phyloP scores from a whole-genome alignment of 2,329 filamentous ascomycete species.

The Xylaria sp. region DNA sequence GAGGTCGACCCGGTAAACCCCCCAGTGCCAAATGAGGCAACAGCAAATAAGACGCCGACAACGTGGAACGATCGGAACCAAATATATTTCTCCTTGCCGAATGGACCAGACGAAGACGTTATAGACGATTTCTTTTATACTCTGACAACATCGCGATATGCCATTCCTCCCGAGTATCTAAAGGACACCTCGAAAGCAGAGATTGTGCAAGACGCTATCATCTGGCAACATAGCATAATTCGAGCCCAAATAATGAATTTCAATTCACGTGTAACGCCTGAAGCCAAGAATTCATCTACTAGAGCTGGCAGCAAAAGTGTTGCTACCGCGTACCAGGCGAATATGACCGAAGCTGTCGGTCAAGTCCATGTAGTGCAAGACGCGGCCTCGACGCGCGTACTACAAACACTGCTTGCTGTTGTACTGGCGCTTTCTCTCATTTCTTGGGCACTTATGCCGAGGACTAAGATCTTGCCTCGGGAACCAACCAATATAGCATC shows the following conservation, averaged over 20 bases:
- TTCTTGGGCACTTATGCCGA: constrained; percentile 1
- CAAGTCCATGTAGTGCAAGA: constrained; percentile 10
- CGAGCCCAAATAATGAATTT: background rate
- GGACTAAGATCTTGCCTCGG: constrained; percentile 5
- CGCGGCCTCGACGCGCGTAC: constrained; percentile 3
- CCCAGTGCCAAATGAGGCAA: background rate
- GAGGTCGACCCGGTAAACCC: background rate
- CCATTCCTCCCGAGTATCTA: background rate
- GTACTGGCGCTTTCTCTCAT: background rate
- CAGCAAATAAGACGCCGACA: background rate
- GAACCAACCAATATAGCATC: constrained; percentile 16
- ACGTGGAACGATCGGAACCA: background rate
- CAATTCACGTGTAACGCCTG: background rate
- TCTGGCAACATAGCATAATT: constrained; percentile 6
- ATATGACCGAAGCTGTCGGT: background rate
- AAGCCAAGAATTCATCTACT: background rate
- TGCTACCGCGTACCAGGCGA: background rate
- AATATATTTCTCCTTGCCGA: background rate
- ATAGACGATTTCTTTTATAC: background rate
- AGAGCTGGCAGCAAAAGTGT: background rate
- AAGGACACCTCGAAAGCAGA: background rate
- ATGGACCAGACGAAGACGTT: no score
- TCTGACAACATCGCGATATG: constrained; percentile 8
- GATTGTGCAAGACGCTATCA: background rate
- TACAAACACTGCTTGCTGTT: constrained; percentile 5